Base-by-base conservation (phyloP, 768 basidiomycete genomes). In the Gautieria morchelliformis region DNA sequence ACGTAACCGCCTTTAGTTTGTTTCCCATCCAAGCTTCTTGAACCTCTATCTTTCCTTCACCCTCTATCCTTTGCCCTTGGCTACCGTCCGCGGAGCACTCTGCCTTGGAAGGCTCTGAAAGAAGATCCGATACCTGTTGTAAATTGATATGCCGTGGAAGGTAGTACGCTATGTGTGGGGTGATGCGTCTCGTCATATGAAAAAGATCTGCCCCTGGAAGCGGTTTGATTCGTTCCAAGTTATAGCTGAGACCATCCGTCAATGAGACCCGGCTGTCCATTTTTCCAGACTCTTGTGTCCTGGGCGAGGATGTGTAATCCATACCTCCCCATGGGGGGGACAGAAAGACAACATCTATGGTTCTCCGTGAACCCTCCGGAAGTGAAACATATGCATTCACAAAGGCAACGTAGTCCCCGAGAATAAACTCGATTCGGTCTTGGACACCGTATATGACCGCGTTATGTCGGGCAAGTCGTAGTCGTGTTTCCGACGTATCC, bases 21-120 rank as follows among this genome's bases (percentile, higher is more conserved):
- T 75, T 76, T 2, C 92, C 87, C 85, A 91, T 95, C 93, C 93
- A 97, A 68, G 91, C 91, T 70, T 98, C 95, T 67, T 98, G 93
- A 7, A 97, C 79, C 69, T 97, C 95, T 20, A 57, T 57, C 47
- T 17, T 35, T 22, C 50, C 56, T 14, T 52, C 10, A 95, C 78
- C 69, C 69, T 75, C 69, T 93, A 90, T 40, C 50, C 52, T 15
- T 61, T 41, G 35, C 27, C 8, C 33, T 20, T 19, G 27, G 30
- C 17, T 51, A 37, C 11, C 40, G 32, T 58, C 39, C n/a, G 10
- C 42, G 10, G 52, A 14, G 42, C 44, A 56, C 12, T 11, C 22
- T 44, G 40, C 45, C 52, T 20, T 22, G 17, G 58, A 32, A n/a
- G 37, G n/a, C 12, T 17, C 48, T 51, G 24, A 24, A 35, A 80